Base-by-base conservation (phyloP, 768 basidiomycete genomes). In the Tulasnella calospora region DNA sequence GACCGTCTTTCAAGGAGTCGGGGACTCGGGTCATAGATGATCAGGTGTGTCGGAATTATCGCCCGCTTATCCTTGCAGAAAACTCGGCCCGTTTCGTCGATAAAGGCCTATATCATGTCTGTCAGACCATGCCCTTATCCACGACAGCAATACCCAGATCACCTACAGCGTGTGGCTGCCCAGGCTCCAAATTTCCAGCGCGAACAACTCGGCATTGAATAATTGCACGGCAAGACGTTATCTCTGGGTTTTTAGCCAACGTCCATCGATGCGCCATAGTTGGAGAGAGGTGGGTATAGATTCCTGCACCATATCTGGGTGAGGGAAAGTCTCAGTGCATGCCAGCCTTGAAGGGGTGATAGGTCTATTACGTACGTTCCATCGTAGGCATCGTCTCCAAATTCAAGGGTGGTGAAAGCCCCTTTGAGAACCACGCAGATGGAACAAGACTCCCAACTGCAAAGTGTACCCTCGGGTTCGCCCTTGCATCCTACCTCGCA, bases 41-140 rank as follows among this genome's bases (percentile, higher is more conserved):
- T 46, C 38, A 72, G 5, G 27, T 40, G 44, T n/a, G 36, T 72
- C 21, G 71, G 71, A 27, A 72, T 30, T 30, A 72, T 72, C 30
- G 36, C 44, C 30, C 44, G 38, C 44, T 72, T 72, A 23, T 72
- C 44, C 21, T 72, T 72, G 71, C 71, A 72, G 71, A 40, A 40
- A 10, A 72, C 44, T 72, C 44, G 71, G 36, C 71, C 71, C 23
- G 36, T 72, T 23, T 72, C 71, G 71, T 72, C 71, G 36, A 72
- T 17, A 35, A 15, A 40, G 0, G 6, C 71, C 71, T 72, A 23
- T 8, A 40, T 15, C 30, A 17, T 40, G 9, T 2, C 21, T n/a
- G n/a, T 72, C n/a, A 40, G 36, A 72, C 21, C 5, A 7, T 40
- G 23, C 12, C 17, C 35, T 8, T 35, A 9, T 19, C 35, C 19